Evolutionary conservation across 768 basidiomycete genomes (phyloP).

Genomic region (Holtermannia corniformis): DNA sequence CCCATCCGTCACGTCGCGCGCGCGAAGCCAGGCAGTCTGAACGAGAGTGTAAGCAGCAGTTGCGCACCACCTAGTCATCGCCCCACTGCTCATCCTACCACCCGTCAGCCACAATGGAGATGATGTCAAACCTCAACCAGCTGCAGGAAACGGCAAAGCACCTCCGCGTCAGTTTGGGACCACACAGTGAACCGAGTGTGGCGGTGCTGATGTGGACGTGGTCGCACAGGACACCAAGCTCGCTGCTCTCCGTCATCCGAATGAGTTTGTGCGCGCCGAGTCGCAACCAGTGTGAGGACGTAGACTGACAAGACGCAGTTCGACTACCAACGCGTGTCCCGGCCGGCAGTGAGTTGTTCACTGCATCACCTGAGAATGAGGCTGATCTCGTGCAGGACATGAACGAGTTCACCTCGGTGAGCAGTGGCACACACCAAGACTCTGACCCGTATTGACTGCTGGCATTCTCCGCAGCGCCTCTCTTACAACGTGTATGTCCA

Average conservation of each 20-base stretch:
- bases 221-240: constrained; percentile 19
- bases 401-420: constrained; percentile 24
- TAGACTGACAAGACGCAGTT: constrained; percentile 13
- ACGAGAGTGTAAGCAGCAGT: too few relatives aligned
- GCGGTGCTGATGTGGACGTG: too few relatives aligned
- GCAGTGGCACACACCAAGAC: background rate
- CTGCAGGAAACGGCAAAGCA: constrained; percentile 23
- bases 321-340: constrained; percentile 20
- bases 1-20: too few relatives aligned
- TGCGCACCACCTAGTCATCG: too few relatives aligned
- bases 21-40: too few relatives aligned
- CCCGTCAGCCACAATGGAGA: background rate
- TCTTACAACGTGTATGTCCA: background rate
- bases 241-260: constrained; percentile 16
- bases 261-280: constrained; percentile 15
- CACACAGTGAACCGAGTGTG: background rate
- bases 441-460: background rate
- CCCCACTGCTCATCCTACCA: too few relatives aligned
- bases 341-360: constrained; percentile 5
- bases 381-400: constrained; percentile 7
- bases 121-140: constrained; percentile 1
- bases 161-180: constrained; percentile 13
- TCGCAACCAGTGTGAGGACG: background rate
- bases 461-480: background rate
- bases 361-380: background rate